Conservation (phyloP, 2,329 filamentous ascomycete species). For the Phialemoniopsis sp. region DNA sequence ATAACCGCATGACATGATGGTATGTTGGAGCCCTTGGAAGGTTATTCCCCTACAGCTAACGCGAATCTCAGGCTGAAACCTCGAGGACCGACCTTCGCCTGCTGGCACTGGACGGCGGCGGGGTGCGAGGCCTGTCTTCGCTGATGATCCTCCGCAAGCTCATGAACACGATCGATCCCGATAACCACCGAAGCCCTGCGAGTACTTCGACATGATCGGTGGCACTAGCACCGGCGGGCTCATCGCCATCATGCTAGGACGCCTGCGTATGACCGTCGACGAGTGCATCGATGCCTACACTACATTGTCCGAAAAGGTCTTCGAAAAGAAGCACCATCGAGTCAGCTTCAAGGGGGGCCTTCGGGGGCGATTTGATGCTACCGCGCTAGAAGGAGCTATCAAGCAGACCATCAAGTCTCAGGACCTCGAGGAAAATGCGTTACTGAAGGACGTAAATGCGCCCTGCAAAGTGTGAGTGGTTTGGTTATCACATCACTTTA, state of each 20-base stretch:
- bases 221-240: conserved; percentile 27
- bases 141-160: conserved; percentile 25
- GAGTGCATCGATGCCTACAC: conserved; percentile 33
- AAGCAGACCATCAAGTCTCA: conserved; percentile 11
- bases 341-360: conserved; percentile 11
- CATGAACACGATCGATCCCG: conserved; percentile 20
- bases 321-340: conserved; percentile 12
- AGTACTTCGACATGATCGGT: conserved; percentile 32
- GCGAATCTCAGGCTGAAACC: no score
- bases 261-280: conserved; percentile 30
- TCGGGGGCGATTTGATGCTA: conserved; percentile 12
- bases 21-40: no score
- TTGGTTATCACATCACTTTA: no score
- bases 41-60: no score
- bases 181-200: conserved; percentile 23
- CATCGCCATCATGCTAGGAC: conserved; percentile 39
- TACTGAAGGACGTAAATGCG: conserved; percentile 11
- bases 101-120: conserved; percentile 24
- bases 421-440: conserved; percentile 9
- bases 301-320: conserved; percentile 10
- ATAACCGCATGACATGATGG: no score
- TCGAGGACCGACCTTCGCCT: conserved; percentile 11
- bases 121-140: conserved; percentile 26
- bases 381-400: conserved; percentile 10
- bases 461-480: conserved; percentile 15